Percentiles rank a stretch among this genome's conserved stretches.
phyloP scores from a whole-genome alignment of 2,329 filamentous ascomycete genomes.

The Coniella vitis region DNA sequence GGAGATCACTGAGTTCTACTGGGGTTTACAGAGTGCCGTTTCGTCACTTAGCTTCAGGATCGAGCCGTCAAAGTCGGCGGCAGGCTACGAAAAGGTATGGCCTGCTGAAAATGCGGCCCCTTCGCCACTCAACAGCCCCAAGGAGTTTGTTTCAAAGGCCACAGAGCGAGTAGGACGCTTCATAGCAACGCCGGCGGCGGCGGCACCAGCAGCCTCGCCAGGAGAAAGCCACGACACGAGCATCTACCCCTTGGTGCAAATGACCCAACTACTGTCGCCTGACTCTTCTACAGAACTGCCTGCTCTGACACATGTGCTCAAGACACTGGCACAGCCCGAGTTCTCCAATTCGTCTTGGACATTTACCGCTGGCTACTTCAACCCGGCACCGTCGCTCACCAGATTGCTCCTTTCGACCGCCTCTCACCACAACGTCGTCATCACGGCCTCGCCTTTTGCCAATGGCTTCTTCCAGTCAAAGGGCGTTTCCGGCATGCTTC shows the following conservation, averaged over 20 bases:
- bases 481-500: slow-evolving; percentile 83
- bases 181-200: slow-evolving; percentile 45
- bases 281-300: slow-evolving; percentile 86
- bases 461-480: slow-evolving; percentile 91
- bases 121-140: slow-evolving; percentile 64
- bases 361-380: slow-evolving; percentile 98
- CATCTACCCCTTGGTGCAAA: slow-evolving; percentile 80
- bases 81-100: slow-evolving; percentile 64
- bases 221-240: slow-evolving; percentile 51
- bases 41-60: slow-evolving; percentile 78
- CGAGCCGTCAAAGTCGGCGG: slow-evolving; percentile 48
- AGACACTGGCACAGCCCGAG: slow-evolving; percentile 54
- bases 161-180: slow-evolving; percentile 61
- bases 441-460: slow-evolving; percentile 86
- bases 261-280: slow-evolving; percentile 74
- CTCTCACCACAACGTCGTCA: slow-evolving; percentile 66
- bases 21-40: slow-evolving; percentile 67
- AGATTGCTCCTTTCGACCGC: slow-evolving; percentile 70
- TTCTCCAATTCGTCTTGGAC: slow-evolving; percentile 76
- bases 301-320: slow-evolving; percentile 68
- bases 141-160: slow-evolving; percentile 62
- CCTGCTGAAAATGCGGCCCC: slow-evolving; percentile 66
- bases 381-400: slow-evolving; percentile 81
- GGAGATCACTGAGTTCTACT: slow-evolving; percentile 77
- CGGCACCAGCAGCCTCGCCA: slow-evolving; percentile 12